Conservation (phyloP, 2,329 filamentous ascomycete species). For the Fusarium dlaminii region DNA sequence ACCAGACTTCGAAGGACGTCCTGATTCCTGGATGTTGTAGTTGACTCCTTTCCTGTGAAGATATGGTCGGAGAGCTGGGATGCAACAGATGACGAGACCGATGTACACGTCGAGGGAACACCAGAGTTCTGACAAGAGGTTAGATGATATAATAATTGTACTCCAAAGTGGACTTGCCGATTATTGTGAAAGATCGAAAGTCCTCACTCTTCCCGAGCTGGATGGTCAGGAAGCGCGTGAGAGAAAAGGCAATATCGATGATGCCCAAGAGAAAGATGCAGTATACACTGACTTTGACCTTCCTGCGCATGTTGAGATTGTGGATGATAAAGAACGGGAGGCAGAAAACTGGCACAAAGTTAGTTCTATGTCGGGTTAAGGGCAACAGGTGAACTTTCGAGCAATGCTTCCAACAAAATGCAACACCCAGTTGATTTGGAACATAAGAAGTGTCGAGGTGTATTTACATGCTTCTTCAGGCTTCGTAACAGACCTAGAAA, state of each 20-base stretch:
- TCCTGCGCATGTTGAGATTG: conserved; percentile 18
- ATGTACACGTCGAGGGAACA: conserved; percentile 29
- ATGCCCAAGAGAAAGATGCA: conserved; percentile 28
- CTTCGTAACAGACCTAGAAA: not conserved
- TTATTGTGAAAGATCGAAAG: conserved; percentile 23
- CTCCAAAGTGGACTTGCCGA: not conserved
- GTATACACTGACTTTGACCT: conserved; percentile 23
- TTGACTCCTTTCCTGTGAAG: conserved; percentile 6
- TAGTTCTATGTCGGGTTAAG: accelerated
- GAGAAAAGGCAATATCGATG: conserved; percentile 31
- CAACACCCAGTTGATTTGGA: conserved; percentile 21
- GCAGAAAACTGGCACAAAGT: not conserved
- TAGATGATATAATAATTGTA: accelerated
- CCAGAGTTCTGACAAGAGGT: conserved; percentile 16
- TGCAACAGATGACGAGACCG: conserved; percentile 30
- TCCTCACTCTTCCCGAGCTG: not conserved
- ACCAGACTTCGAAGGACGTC: not conserved
- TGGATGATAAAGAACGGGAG: conserved; percentile 18
- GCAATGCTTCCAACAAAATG: conserved; percentile 22
- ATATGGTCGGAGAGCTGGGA: conserved; percentile 33
- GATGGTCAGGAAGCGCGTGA: conserved; percentile 29
- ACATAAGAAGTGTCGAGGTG: not conserved
- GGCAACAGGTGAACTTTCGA: not conserved
- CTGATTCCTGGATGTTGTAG: conserved; percentile 2
- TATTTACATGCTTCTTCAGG: not conserved